A percentile compares a stretch with the other conserved stretches of the same genome.
Conservation (phyloP, 192 early-diverging fungal genomes). For the Endogone sp. region DNA sequence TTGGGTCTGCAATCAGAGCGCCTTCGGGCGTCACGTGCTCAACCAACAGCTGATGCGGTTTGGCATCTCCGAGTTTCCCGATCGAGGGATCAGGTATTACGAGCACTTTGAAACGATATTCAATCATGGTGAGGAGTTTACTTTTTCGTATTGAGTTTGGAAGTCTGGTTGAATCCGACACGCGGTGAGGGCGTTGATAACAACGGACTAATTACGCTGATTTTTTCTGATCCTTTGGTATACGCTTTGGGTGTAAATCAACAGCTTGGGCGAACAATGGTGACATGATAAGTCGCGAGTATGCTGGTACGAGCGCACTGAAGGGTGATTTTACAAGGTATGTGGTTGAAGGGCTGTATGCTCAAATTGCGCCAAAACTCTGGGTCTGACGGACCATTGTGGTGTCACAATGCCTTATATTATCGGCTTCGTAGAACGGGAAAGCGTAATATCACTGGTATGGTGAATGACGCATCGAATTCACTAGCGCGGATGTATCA, state of each 20-base stretch:
- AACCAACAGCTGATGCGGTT: conserved; percentile 65
- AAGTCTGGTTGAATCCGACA: too few relatives aligned
- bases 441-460: conserved; percentile 66
- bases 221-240: too few relatives aligned
- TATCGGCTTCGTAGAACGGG: conserved; percentile 36
- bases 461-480: conserved; percentile 75
- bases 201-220: conserved; percentile 2
- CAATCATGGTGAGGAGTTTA: conserved; percentile 38
- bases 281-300: conserved; percentile 71
- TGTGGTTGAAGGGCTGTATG: conserved; percentile 3
- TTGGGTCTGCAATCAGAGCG: conserved; percentile 48
- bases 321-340: conserved; percentile 74
- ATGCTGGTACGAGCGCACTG: conserved; percentile 74
- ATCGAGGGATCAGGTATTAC: conserved; percentile 59
- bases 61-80: conserved; percentile 61
- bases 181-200: too few relatives aligned
- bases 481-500: conserved; percentile 72
- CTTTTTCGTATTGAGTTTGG: not conserved
- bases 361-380: not conserved
- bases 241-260: too few relatives aligned
- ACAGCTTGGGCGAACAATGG: conserved; percentile 80
- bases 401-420: not conserved
- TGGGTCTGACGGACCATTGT: too few relatives aligned
- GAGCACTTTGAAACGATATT: conserved; percentile 61
- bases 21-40: conserved; percentile 59